Percentiles rank a stretch among this genome's conserved stretches.
These are phyloP conservation scores for Alloteropsis semialata DNA, from an alignment of 176 grass and related monocot species.

Conservation along the genomic window DNA sequence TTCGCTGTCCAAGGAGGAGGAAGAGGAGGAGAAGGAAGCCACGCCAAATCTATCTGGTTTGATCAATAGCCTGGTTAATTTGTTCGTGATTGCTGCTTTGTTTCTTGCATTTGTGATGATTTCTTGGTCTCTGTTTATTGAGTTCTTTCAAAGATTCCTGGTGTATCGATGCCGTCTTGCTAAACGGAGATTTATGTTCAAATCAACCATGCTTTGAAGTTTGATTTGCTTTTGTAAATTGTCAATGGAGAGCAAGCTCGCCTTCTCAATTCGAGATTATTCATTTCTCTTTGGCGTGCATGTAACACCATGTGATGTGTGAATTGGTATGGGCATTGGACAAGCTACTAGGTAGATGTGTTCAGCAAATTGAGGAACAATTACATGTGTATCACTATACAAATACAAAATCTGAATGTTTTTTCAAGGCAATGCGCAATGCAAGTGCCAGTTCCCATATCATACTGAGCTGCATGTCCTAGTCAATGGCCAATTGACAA, in stretches of 20 bases:
- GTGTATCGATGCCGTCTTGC: background rate
- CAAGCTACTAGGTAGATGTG: too few species aligned
- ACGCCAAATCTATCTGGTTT: constrained; percentile 22
- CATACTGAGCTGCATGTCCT: background rate
- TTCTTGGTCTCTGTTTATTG: background rate
- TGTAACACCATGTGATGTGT: too few species aligned
- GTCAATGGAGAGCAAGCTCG: background rate
- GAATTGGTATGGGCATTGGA: too few species aligned
- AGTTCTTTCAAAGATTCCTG: background rate
- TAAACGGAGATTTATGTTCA: background rate
- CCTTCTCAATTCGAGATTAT: background rate
- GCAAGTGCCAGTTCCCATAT: background rate
- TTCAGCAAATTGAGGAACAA: too few species aligned
- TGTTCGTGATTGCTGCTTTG: background rate
- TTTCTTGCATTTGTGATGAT: background rate
- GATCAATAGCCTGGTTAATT: background rate
- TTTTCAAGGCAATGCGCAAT: background rate
- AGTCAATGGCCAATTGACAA: background rate
- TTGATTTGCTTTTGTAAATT: background rate
- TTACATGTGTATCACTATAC: background rate
- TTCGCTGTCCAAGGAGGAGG: constrained; percentile 22
- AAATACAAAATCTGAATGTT: background rate
- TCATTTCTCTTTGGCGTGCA: background rate
- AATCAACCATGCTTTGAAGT: background rate
- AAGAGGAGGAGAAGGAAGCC: background rate